Evolutionary conservation across 2,329 filamentous ascomycete genomes (phyloP).

Genomic region (Monascus ruber): DNA sequence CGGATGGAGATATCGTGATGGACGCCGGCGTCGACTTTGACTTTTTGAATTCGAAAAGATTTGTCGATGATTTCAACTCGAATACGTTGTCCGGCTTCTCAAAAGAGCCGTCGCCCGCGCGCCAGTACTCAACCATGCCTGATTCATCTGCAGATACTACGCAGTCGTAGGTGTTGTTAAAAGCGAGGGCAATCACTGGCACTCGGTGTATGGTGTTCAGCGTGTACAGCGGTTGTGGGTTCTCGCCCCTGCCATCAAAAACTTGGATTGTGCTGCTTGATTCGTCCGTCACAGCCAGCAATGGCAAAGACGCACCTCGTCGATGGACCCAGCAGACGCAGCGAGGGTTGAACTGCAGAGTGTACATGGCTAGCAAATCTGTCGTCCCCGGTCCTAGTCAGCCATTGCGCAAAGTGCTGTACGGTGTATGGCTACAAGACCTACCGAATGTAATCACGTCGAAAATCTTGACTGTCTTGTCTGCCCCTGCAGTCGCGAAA

Average conservation of each 20-base stretch:
- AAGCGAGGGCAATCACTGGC: conserved; percentile 73
- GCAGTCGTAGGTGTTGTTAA: conserved; percentile 80
- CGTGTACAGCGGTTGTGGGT: conserved; percentile 61
- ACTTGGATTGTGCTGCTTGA: conserved; percentile 62
- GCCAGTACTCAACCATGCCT: conserved; percentile 97
- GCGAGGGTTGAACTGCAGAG: conserved; percentile 62
- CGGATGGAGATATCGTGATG: conserved; percentile 74
- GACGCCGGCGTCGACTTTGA: conserved; percentile 74
- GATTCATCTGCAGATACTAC: conserved; percentile 79
- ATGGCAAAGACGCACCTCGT: conserved; percentile 73
- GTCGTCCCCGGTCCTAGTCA: conserved; percentile 6
- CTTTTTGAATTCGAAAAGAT: conserved; percentile 95
- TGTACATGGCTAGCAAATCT: conserved; percentile 72
- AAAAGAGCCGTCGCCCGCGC: conserved; percentile 58
- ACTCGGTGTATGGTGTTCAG: conserved; percentile 70
- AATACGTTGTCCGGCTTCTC: conserved; percentile 91
- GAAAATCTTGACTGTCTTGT: conserved; percentile 42
- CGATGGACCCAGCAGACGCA: conserved; percentile 87
- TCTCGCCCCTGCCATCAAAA: conserved; percentile 83
- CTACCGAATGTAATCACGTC: conserved; percentile 65
- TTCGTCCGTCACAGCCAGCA: conserved; percentile 73
- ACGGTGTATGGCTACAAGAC: conserved; percentile 7
- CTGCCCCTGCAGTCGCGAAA: conserved; percentile 72
- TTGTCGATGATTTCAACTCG: conserved; percentile 84
- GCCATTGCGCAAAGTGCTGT: too few relatives aligned